Base-by-base conservation (phyloP, 1,284 basidiomycete species). In the Athelia sp. region DNA sequence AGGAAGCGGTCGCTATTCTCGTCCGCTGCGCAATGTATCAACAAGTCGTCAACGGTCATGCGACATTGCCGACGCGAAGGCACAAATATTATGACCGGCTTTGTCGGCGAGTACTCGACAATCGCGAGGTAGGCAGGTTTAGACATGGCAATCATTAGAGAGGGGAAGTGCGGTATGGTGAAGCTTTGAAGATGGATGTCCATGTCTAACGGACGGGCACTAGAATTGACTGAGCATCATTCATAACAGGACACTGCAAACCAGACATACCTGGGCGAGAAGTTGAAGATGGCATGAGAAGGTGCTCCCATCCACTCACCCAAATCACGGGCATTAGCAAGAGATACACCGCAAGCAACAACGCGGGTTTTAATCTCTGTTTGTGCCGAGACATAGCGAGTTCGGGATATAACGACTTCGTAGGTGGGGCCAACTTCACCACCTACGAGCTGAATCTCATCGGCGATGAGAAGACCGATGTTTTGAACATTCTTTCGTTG, bases 111-210 rank as follows among this genome's bases (percentile, higher is more conserved):
- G 61, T 96, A 86, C 64, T 99, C 96, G 38, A 87, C 74, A 57
- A 98, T 92, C 23, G 95, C 86, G 14, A 99, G 81, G 64, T 98
- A 99, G 0, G 95, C 92, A 0, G 96, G 97, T 66, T 99, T 99
- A 22, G 95, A 96, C 97, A 99, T 99, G 29, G 94, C 83, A 51
- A 99, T 91, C 96, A 99, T 99, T 49, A 99, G 75, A 0, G 93
- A 97, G 0, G 97, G 95, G 83, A 97, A 98, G 62, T 99, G 97
- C 10, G 95, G 92, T 40, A 97, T 92, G 43, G 82, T 85, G 76
- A 98, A 99, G 43, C 88, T 93, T 64, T 98, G 96, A 8, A 99
- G 73, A 62, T 99, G 96, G 45, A 99, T 96, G 58, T 99, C 95
- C 82, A 99, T 90, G 53, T 98, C 95, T 2, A 98, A 74, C 2